A percentile compares a stretch with the other conserved stretches of the same genome.
These are phyloP conservation scores for Chalaropsis ovoidea DNA, from an alignment of 2,329 filamentous ascomycete genomes.

Conservation along the genomic window DNA sequence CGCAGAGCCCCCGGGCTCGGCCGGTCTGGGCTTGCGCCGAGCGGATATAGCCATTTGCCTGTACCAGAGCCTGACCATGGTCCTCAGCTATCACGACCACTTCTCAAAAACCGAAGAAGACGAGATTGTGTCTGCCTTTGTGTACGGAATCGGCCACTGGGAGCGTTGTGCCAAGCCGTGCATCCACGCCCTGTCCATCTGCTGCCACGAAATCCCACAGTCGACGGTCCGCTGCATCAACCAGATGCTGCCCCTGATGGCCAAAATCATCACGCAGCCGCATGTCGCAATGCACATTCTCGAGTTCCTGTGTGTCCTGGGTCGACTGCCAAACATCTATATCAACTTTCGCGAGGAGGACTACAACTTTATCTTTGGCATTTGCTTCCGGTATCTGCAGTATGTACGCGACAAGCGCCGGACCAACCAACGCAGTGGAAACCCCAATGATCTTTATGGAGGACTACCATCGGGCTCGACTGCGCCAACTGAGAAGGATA, in stretches of 20 bases:
- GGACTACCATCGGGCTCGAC: conserved; percentile 25
- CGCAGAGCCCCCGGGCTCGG: conserved; percentile 60
- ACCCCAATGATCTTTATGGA: conserved; percentile 8
- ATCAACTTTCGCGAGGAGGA: conserved; percentile 85
- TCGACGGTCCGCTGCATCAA: conserved; percentile 79
- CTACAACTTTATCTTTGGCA: conserved; percentile 87
- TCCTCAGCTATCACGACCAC: conserved; percentile 80
- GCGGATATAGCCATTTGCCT: conserved; percentile 82
- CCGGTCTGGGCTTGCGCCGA: conserved; percentile 66
- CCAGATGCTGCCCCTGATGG: conserved; percentile 83
- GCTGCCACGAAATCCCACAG: conserved; percentile 83
- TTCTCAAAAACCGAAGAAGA: conserved; percentile 81
- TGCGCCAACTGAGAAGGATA: conserved; percentile 24
- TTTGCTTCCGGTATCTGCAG: conserved; percentile 87
- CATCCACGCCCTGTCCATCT: conserved; percentile 88
- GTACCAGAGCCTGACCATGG: conserved; percentile 74
- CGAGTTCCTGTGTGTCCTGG: conserved; percentile 85
- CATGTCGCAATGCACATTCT: conserved; percentile 88
- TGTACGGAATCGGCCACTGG: conserved; percentile 72
- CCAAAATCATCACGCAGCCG: conserved; percentile 87
- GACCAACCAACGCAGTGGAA: conserved; percentile 37
- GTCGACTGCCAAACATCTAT: conserved; percentile 72
- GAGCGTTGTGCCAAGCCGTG: conserved; percentile 84
- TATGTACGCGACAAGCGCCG: conserved; percentile 63
- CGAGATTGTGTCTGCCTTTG: conserved; percentile 76